Conservation (phyloP, 208 protist genomes). For the Leishmania lainsoni region DNA sequence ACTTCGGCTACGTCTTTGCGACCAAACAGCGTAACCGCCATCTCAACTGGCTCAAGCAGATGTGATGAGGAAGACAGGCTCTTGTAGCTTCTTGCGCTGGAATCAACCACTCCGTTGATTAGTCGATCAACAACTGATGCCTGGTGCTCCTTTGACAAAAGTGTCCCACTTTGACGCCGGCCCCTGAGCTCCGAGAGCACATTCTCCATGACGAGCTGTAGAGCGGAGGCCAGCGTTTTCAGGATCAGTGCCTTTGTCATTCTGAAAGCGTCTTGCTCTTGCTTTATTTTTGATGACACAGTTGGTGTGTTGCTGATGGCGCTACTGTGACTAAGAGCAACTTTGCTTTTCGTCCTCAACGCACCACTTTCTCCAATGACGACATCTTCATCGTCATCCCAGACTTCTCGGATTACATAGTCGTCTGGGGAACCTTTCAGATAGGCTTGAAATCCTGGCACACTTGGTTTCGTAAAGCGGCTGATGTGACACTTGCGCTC, state of each 20-base stretch:
- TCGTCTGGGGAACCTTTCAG: conserved; percentile 68
- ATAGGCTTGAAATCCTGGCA: conserved; percentile 84
- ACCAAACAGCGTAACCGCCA: conserved; percentile 58
- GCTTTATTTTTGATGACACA: conserved; percentile 36
- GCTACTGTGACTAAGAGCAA: conserved; percentile 11
- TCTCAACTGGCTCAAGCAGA: conserved; percentile 72
- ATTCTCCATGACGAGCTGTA: conserved; percentile 58
- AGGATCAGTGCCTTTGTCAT: conserved; percentile 51
- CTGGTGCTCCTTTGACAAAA: conserved; percentile 58
- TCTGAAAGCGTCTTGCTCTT: conserved; percentile 43
- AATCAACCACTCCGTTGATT: conserved; percentile 58
- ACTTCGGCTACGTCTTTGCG: conserved; percentile 58
- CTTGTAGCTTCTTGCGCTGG: conserved; percentile 73
- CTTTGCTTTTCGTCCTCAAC: neutral
- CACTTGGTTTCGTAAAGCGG: conserved; percentile 78
- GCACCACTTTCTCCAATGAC: neutral
- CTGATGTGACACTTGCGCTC: conserved; percentile 78
- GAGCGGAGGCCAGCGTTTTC: conserved; percentile 43
- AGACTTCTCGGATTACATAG: conserved; percentile 81
- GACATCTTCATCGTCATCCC: conserved; percentile 32
- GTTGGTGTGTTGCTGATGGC: neutral
- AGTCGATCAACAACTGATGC: conserved; percentile 59
- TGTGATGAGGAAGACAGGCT: conserved; percentile 80
- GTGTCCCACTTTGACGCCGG: conserved; percentile 51
- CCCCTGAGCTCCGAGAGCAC: conserved; percentile 52